phyloP scores from a whole-genome alignment of 257 asterid species.

The Nicotiana knightiana region DNA sequence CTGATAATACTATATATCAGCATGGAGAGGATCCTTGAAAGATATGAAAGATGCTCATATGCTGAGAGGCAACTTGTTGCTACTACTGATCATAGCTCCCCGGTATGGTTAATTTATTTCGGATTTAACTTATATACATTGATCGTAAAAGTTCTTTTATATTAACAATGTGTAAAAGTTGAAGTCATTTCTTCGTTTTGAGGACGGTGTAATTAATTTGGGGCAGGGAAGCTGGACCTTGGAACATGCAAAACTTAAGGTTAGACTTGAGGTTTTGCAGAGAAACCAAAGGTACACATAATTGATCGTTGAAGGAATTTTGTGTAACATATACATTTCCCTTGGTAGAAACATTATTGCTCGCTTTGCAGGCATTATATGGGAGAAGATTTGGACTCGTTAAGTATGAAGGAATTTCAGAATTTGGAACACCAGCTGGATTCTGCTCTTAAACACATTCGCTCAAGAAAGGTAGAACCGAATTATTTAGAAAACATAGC shows the following conservation, averaged over 20 bases:
- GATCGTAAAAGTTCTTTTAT: background rate
- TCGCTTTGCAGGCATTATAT: conserved; percentile 38
- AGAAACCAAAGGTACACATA: conserved; percentile 38
- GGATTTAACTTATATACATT: background rate
- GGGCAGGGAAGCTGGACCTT: conserved; percentile 51
- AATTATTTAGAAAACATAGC: background rate
- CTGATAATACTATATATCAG: conserved; percentile 25
- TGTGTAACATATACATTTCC: background rate
- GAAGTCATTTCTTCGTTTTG: background rate
- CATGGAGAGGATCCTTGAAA: conserved; percentile 77
- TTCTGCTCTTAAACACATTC: conserved; percentile 43
- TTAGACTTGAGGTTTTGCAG: conserved; percentile 50
- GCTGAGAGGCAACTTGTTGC: conserved; percentile 46
- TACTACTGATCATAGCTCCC: conserved; percentile 35
- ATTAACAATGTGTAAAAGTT: background rate
- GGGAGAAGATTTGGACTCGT: conserved; percentile 54
- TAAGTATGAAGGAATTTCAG: conserved; percentile 54
- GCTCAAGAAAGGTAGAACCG: conserved; percentile 44
- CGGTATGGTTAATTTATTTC: conserved; percentile 26
- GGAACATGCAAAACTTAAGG: conserved; percentile 54
- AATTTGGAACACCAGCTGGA: conserved; percentile 58
- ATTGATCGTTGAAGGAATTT: background rate
- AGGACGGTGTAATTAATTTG: background rate
- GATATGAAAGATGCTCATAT: conserved; percentile 65
- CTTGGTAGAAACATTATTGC: background rate